Base-by-base conservation (phyloP, 257 asterid genomes). In the Ajuga chamaepitys region DNA sequence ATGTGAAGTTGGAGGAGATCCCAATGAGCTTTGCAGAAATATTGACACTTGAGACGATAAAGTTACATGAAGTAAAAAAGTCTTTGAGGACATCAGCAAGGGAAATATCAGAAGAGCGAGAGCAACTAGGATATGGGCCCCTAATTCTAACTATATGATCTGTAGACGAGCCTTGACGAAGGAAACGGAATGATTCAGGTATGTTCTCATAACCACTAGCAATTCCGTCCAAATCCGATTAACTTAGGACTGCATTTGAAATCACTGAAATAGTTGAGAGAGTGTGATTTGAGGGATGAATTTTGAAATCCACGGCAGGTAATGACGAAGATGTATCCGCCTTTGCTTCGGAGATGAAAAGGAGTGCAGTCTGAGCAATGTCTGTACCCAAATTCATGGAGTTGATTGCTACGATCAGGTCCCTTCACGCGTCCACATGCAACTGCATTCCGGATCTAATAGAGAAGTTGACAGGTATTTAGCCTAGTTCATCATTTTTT, bases 341-440 rank as follows among this genome's bases (percentile, higher is more conserved):
- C 13, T 63, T 81, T 70, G 78, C 88, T 30, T 86, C 96, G 13
- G 95, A 91, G 79, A 84, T 82, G 87, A 92, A 89, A 75, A 81
- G 97, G 67, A 86, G 67, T 42, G 81, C 91, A 0, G 83, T 92
- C 37, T 80, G 71, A 58, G 81, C 82, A 3, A 78, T 75, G 89
- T 53, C 81, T 34, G 84, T 66, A 17, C 22, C 78, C 21, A 45
- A 70, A 3, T 86, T 89, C 37, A 64, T 58, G 51, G 68, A 72
- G 11, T 75, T 93, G 73, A 78, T 93, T 48, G 68, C 64, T 61
- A 92, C 77, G 70, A 86, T 92, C 70, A 87, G 81, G 77, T 70
- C 85, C 4, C 71, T 83, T 38, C 98, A 92, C 53, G 84, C 87
- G 18, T 79, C 91, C 34, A n/a, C 83, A 0, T 80, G 93, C 80